A percentile compares a stretch with the other conserved stretches of the same genome.
Conservation (phyloP, 2,329 filamentous ascomycete species). For the Apiospora kogelbergensis region DNA sequence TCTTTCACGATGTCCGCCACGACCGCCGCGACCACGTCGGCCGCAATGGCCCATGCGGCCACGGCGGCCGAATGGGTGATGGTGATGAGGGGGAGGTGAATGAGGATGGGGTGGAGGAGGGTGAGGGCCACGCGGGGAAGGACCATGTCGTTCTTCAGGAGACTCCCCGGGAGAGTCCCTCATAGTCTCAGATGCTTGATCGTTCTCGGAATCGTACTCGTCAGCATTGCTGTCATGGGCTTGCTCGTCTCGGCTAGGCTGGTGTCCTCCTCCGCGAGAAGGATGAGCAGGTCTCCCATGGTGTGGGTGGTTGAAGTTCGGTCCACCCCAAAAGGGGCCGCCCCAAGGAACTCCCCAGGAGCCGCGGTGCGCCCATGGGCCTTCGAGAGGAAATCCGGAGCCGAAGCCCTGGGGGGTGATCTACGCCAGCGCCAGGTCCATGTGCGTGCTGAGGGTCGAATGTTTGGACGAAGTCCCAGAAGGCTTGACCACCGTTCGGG, state of each 20-base stretch:
- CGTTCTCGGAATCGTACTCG: slow-evolving; percentile 32
- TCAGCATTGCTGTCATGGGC: slow-evolving; percentile 15
- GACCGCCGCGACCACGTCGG: slow-evolving; percentile 22
- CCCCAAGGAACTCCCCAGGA: slow-evolving; percentile 16
- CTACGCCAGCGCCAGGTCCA: slow-evolving; percentile 28
- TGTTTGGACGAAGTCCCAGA: slow-evolving; percentile 37
- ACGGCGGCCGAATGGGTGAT: slow-evolving; percentile 20
- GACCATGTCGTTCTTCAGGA: background rate
- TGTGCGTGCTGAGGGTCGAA: slow-evolving; percentile 30
- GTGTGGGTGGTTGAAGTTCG: slow-evolving; percentile 16
- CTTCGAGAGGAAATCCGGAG: slow-evolving; percentile 26
- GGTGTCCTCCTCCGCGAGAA: slow-evolving; percentile 25
- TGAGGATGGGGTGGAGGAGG: slow-evolving; percentile 15
- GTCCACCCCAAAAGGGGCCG: slow-evolving; percentile 13
- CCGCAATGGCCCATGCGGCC: slow-evolving; percentile 14
- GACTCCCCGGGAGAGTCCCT: slow-evolving; percentile 17
- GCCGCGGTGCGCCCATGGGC: slow-evolving; percentile 14
- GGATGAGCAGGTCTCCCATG: slow-evolving; percentile 21
- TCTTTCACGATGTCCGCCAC: slow-evolving; percentile 19
- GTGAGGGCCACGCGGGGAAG: slow-evolving; percentile 13
- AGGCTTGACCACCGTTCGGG: slow-evolving; percentile 19
- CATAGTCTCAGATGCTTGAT: slow-evolving; percentile 33
- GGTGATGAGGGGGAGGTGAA: slow-evolving; percentile 16
- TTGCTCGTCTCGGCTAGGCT: slow-evolving; percentile 22
- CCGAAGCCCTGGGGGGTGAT: slow-evolving; percentile 27